Evolutionary conservation across 805 yeast genomes (phyloP).

Genomic region (Kuraishia hungarica): DNA sequence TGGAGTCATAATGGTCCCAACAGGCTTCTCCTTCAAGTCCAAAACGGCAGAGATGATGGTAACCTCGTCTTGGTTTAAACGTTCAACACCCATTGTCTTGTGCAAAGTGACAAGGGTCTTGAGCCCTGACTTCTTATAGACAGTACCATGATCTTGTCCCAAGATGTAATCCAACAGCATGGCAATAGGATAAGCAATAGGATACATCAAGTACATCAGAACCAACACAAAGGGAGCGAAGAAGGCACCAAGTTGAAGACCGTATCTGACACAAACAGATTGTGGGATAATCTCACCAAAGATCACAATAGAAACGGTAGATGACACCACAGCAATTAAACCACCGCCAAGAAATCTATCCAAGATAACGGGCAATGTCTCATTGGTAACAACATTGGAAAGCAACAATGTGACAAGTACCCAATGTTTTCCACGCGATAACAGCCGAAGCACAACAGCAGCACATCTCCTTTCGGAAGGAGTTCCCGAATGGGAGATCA

Average conservation of each 20-base stretch:
- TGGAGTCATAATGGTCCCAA: constrained; percentile 88
- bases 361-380: constrained; percentile 86
- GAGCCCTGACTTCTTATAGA: constrained; percentile 86
- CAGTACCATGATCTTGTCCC: constrained; percentile 95
- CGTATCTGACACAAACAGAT: constrained; percentile 86
- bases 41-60: constrained; percentile 91
- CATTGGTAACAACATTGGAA: constrained; percentile 88
- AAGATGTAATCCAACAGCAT: constrained; percentile 67
- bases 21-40: constrained; percentile 88
- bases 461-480: constrained; percentile 60
- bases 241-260: constrained; percentile 82
- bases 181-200: constrained; percentile 89
- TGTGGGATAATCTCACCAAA: constrained; percentile 98
- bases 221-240: constrained; percentile 81
- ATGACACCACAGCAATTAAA: constrained; percentile 88
- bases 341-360: constrained; percentile 96
- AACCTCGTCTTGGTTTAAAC: constrained; percentile 90
- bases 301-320: constrained; percentile 88
- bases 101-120: constrained; percentile 91
- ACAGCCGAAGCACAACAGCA: constrained; percentile 57
- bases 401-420: constrained; percentile 81
- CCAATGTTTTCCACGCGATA: constrained; percentile 91
- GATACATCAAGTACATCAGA: constrained; percentile 86
- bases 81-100: constrained; percentile 89
- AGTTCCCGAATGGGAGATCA: constrained; percentile 83